Conservation (phyloP, 495 filamentous ascomycete genomes). For the Pseudevernia furfuracea region DNA sequence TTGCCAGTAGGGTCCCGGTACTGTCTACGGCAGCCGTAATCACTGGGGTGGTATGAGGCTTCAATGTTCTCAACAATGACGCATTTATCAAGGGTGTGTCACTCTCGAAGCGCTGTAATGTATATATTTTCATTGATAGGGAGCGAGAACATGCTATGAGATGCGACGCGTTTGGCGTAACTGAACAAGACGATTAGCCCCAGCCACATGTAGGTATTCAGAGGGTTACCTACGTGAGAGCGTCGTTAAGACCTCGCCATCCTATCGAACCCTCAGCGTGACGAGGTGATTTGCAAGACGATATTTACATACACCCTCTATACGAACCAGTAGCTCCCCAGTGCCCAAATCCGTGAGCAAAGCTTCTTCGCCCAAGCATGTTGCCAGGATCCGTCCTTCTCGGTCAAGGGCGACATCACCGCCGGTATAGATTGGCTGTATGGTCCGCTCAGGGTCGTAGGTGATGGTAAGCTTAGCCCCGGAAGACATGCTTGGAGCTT, state of each 20-base stretch:
- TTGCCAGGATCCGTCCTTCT: slow-evolving; percentile 74
- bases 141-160: slow-evolving; percentile 87
- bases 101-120: slow-evolving; percentile 53
- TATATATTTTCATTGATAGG: slow-evolving; percentile 85
- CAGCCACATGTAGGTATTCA: not conserved
- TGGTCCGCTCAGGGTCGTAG: slow-evolving; percentile 69
- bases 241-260: slow-evolving; percentile 86
- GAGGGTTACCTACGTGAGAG: slow-evolving; percentile 55
- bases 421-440: slow-evolving; percentile 91
- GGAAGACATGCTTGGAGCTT: slow-evolving; percentile 31
- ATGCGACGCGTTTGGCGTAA: slow-evolving; percentile 82
- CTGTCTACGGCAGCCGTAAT: slow-evolving; percentile 73
- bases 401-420: slow-evolving; percentile 77
- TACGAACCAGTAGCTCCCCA: slow-evolving; percentile 70
- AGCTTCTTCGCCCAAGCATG: slow-evolving; percentile 81
- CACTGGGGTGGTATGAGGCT: slow-evolving; percentile 85
- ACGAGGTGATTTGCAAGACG: not conserved
- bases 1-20: slow-evolving; percentile 84
- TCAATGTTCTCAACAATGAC: slow-evolving; percentile 67
- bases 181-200: slow-evolving; percentile 32
- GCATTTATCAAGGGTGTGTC: slow-evolving; percentile 48
- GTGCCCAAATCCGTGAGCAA: slow-evolving; percentile 78
- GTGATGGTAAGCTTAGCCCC: slow-evolving; percentile 53
- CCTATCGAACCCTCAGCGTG: slow-evolving; percentile 41
- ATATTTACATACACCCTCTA: slow-evolving; percentile 71